Evolutionary conservation across 345 rosid species (phyloP), one percentile per base, ranked within the genome.

Genomic region (Citrus australasica): DNA sequence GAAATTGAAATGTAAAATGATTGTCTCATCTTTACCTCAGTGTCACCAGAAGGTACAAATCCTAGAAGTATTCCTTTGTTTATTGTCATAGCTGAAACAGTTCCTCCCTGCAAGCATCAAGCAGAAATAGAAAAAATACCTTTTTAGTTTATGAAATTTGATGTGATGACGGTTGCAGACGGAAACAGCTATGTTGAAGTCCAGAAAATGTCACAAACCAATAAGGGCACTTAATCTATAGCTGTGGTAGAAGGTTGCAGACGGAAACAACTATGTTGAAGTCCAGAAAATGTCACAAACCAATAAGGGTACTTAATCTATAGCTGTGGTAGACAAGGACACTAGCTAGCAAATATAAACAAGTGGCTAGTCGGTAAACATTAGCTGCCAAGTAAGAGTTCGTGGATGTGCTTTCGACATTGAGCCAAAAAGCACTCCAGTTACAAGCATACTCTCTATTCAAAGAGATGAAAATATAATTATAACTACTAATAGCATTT

Each of bases 31-130:
- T 56, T 76, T 78, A 95, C 99, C 98, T 89, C 76, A 68, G 82
- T 11, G 83, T 83, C 77, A 30, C 84, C 90, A 0, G 99, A 92
- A 79, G 96, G 93, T 82, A 93, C 84, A 80, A 93, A 95, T 0
- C 93, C 99, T 67, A 93, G 91, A 81, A 95, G 89, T 67, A 95
- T 85, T 76, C 99, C 99, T 82, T 84, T 86, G 78, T 92, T 86
- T 76, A 93, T 91, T 25, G 99, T 91, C 99, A 95, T 92, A 68
- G 99, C 95, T 25, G 98, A 87, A 80, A 93, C 97, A 76, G 79
- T 82, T 82, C 99, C 99, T 59, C 99, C 98, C 97, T 95, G 85
- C 61, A 76, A 78, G 80, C 25, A 82, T 48, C 68, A 63, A 76
- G 73, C 69, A 84, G 64, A 51, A 71, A 30, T 24, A n/a, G 17